Evolutionary conservation across 257 asterid species (phyloP).

Genomic region (Ajuga chamaepitys): DNA sequence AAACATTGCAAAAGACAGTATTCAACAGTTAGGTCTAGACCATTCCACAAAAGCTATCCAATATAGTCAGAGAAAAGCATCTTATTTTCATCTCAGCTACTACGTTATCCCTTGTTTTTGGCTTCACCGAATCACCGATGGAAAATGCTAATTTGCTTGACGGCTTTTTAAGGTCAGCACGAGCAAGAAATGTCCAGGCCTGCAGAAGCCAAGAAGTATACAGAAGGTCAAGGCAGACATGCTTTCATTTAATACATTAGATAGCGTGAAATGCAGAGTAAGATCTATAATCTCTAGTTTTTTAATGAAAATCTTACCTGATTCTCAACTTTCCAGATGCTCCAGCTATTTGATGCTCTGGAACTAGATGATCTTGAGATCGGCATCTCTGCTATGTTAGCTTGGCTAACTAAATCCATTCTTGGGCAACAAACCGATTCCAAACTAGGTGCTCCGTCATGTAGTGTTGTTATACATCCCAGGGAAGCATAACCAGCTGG

Average conservation of each 20-base stretch:
- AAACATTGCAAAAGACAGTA: background rate
- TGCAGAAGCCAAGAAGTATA: slow-evolving; percentile 24
- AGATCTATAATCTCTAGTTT: background rate
- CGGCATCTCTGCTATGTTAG: slow-evolving; percentile 78
- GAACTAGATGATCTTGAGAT: slow-evolving; percentile 77
- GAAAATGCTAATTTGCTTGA: slow-evolving; percentile 74
- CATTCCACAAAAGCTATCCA: slow-evolving; percentile 98
- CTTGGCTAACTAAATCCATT: slow-evolving; percentile 85
- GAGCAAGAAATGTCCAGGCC: slow-evolving; percentile 99
- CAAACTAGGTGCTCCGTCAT: slow-evolving; percentile 65
- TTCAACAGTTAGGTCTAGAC: slow-evolving; percentile 31
- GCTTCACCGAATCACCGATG: slow-evolving; percentile 85
- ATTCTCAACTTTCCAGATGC: slow-evolving; percentile 97
- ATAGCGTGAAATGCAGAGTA: slow-evolving; percentile 8
- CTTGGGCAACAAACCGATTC: slow-evolving; percentile 81
- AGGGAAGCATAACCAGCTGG: slow-evolving; percentile 94
- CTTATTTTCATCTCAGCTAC: slow-evolving; percentile 94
- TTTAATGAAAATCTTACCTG: slow-evolving; percentile 48
- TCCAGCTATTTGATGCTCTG: slow-evolving; percentile 80
- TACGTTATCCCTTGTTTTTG: slow-evolving; percentile 83
- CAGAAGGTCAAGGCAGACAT: slow-evolving; percentile 3
- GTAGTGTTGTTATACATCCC: slow-evolving; percentile 82
- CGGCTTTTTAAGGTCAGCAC: slow-evolving; percentile 86
- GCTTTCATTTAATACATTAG: background rate
- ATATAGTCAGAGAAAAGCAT: slow-evolving; percentile 73